Conservation (phyloP, 1,284 basidiomycete species). For the Volvariella surrecta region DNA sequence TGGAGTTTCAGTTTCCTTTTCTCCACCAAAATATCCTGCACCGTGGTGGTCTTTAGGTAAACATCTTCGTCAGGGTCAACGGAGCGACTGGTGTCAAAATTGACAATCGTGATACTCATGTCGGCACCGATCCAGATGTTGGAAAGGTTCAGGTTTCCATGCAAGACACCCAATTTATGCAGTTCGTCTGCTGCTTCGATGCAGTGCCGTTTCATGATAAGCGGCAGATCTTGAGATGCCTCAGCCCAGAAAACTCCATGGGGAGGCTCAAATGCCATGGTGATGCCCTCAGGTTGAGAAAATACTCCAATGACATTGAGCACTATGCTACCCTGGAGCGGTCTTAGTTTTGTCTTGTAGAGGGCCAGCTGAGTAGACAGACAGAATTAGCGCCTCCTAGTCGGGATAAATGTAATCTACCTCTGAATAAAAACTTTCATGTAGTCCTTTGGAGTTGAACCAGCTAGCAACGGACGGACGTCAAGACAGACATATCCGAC, state of each 20-base stretch:
- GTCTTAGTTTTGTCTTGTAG: constrained; percentile 36
- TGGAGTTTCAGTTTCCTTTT: constrained; percentile 48
- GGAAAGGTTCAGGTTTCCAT: constrained; percentile 39
- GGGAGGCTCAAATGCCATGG: constrained; percentile 44
- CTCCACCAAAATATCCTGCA: constrained; percentile 38
- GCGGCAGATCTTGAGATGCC: constrained; percentile 42
- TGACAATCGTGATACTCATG: constrained; percentile 43
- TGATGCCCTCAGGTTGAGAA: constrained; percentile 26
- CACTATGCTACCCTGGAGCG: constrained; percentile 44
- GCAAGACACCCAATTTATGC: constrained; percentile 40
- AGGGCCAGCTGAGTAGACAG: constrained; percentile 26
- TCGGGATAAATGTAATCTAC: not conserved
- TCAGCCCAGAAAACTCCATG: constrained; percentile 49
- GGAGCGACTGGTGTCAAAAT: constrained; percentile 43
- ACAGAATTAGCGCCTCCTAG: not conserved
- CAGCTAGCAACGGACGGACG: not conserved
- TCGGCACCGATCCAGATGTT: constrained; percentile 53
- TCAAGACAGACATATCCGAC: not conserved
- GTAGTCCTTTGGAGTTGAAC: not conserved
- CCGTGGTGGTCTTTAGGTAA: constrained; percentile 26
- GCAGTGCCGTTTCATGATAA: constrained; percentile 37
- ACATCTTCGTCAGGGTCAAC: constrained; percentile 26
- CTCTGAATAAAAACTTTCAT: not conserved
- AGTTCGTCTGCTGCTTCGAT: constrained; percentile 39
- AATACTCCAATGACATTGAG: constrained; percentile 46